These are phyloP conservation scores for Cladosporium sp. DNA, from an alignment of 2,329 filamentous ascomycete species.

Conservation along the genomic window DNA sequence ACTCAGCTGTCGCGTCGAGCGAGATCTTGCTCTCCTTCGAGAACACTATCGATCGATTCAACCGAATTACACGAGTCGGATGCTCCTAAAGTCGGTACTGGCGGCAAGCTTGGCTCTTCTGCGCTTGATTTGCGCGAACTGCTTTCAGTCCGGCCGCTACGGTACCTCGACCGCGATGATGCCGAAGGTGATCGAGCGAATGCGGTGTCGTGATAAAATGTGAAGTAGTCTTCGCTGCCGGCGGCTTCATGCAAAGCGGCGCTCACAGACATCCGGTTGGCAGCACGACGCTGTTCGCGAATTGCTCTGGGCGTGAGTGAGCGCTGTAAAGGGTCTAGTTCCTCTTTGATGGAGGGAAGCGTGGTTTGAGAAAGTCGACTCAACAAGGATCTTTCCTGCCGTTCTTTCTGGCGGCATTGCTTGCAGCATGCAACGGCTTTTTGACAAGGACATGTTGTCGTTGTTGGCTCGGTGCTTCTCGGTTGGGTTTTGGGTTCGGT, in stretches of 20 bases:
- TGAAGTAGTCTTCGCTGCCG: conserved; percentile 9
- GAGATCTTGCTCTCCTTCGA: background rate
- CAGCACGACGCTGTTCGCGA: conserved; percentile 10
- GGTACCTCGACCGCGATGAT: background rate
- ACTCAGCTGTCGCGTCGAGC: background rate
- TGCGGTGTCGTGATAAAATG: background rate
- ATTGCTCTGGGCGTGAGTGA: conserved; percentile 4
- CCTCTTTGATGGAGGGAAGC: conserved; percentile 8
- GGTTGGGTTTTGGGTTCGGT: background rate
- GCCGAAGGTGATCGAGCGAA: background rate
- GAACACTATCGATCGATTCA: background rate
- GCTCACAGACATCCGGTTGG: background rate
- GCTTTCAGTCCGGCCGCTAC: background rate
- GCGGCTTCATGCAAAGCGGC: conserved; percentile 1
- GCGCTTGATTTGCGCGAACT: background rate
- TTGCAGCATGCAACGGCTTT: background rate
- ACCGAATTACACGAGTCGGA: background rate
- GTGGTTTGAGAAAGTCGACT: background rate
- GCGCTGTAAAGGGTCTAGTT: background rate
- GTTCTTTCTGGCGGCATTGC: background rate
- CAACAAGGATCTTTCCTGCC: background rate
- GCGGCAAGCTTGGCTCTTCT: background rate
- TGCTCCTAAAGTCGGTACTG: background rate
- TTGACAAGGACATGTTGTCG: background rate
- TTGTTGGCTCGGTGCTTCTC: background rate